phyloP scores from a whole-genome alignment of 805 yeast species.

The Suhomyces tanzawaensis region DNA sequence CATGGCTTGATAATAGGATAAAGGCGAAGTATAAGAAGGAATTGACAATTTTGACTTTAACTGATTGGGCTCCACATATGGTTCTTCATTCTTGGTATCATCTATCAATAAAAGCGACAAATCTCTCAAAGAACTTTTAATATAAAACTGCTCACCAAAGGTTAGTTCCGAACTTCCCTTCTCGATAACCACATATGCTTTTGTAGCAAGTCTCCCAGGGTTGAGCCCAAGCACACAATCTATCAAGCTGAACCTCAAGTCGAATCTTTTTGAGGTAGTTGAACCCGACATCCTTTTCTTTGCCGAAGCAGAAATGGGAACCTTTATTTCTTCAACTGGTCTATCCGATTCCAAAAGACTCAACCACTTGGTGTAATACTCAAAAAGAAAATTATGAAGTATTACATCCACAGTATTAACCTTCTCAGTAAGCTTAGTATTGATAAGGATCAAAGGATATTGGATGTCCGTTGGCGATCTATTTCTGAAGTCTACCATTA shows the following conservation, averaged over 20 bases:
- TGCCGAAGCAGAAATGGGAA: too few relatives aligned
- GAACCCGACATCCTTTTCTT: too few relatives aligned
- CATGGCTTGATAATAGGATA: constrained; percentile 35
- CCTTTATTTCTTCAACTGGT: background rate
- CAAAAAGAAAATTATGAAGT: constrained; percentile 47
- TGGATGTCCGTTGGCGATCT: constrained; percentile 5
- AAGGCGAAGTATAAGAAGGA: constrained; percentile 25
- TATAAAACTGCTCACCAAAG: constrained; percentile 29
- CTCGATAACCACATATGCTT: constrained; percentile 48
- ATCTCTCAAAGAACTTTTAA: constrained; percentile 49
- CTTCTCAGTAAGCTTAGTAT: constrained; percentile 20
- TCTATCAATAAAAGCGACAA: constrained; percentile 60
- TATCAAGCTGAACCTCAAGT: constrained; percentile 35
- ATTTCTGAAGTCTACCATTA: constrained; percentile 22
- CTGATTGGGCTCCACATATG: background rate
- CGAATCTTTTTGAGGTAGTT: constrained; percentile 14
- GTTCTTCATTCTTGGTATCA: constrained; percentile 33
- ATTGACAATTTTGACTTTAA: constrained; percentile 1
- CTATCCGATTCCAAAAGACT: constrained; percentile 34
- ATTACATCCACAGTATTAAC: constrained; percentile 39
- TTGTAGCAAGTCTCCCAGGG: constrained; percentile 60
- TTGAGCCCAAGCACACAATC: constrained; percentile 61
- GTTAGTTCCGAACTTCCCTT: constrained; percentile 55
- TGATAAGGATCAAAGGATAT: constrained; percentile 25
- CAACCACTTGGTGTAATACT: constrained; percentile 64